These are phyloP conservation scores for Colletotrichum lentis DNA, from an alignment of 2,329 filamentous ascomycete genomes.

Conservation along the genomic window DNA sequence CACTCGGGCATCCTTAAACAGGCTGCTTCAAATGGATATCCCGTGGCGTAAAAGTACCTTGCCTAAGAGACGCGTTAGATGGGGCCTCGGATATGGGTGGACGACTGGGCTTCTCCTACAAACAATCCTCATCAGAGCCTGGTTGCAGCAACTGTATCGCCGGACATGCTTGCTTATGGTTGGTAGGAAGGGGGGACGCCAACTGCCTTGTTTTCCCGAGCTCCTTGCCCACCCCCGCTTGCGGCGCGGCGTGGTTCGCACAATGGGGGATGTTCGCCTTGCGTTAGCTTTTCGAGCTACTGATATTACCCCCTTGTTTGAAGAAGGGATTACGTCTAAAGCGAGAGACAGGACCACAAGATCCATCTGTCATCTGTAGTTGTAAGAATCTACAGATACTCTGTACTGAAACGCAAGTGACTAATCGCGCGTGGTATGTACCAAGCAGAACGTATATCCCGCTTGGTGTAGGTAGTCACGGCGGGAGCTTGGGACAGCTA, in stretches of 20 bases:
- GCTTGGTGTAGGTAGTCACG: neutral
- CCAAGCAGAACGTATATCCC: neutral
- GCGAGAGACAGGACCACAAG: neutral
- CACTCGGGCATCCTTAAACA: neutral
- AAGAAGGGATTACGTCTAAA: neutral
- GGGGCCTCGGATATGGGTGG: neutral
- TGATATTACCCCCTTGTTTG: neutral
- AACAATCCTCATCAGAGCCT: neutral
- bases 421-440: neutral
- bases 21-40: neutral
- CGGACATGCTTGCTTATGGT: neutral
- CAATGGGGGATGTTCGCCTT: constrained; percentile 4
- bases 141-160: neutral
- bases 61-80: neutral
- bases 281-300: neutral
- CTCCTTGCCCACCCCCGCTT: neutral
- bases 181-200: neutral
- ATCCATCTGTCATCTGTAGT: neutral
- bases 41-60: neutral
- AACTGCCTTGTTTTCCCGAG: constrained; percentile 1
- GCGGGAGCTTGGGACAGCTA: neutral
- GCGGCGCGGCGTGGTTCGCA: constrained; percentile 6
- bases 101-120: neutral
- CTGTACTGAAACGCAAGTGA: neutral
- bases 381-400: neutral